Conservation (phyloP, 306 rosid genomes). For the barrel medic (Medicago truncatula) region MtrunA17r5.0-ANR NC_053049.1:11142501-11143000, state of each 20-base stretch:
- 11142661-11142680: no score
- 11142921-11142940: constrained; percentile 54
- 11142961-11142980: constrained; percentile 24
- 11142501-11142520: no score
- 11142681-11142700: no score
- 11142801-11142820: background rate
- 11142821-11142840: constrained; percentile 46
- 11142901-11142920: constrained; percentile 50
- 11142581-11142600: no score
- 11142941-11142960: constrained; percentile 42
- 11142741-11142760: background rate
- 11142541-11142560: no score
- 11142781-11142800: constrained; percentile 3
- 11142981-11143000: constrained; percentile 22
- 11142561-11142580: no score
- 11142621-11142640: no score
- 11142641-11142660: no score
- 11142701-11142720: background rate
- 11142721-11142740: background rate
- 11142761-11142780: background rate
- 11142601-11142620: no score
- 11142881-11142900: constrained; percentile 52
- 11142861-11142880: constrained; percentile 39
- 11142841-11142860: constrained; percentile 57
- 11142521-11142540: no score